Base-by-base conservation (phyloP, 2,329 filamentous ascomycete species). In the Paecilomyces variotii region DNA sequence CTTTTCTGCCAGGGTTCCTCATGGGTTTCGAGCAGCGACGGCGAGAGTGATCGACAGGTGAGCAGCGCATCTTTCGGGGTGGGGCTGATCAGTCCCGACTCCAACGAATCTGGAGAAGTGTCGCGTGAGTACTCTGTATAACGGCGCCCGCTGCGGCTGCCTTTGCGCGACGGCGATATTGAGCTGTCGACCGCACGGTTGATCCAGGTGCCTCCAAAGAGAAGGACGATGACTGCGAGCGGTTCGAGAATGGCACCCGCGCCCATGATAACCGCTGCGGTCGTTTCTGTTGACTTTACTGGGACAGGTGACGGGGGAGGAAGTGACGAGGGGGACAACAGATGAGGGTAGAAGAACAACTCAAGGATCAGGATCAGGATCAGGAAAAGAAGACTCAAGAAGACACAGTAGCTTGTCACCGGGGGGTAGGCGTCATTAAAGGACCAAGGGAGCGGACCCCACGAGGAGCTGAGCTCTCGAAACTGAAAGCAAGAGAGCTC, bases 131-230 rank as follows among this genome's bases (percentile, higher is more conserved):
- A 56, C 5, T 61, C 54, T 49, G 59, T 49, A 35, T 67, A 67
- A 58, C 57, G 64, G 57, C 61, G 65, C 60, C 60, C 66, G 55
- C 51, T 56, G 56, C 57, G 62, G 30, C 54, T 59, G 30, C 55
- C 56, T 56, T 34, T 64, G 56, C 55, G 62, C 5, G 56, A 57
- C 28, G 58, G 45, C 34, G 61, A 61, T 27, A 64, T 74, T 11
- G 70, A 64, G 57, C 67, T 72, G 60, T 81, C 77, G 49, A 63
- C 68, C 4, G 67, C 64, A 54, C 84, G 78, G 67, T 87, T 87
- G 63, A 87, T 78, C 77, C 82, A 83, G 14, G 84, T 85, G 27
- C 85, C 84, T 58, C 82, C 81, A 59, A 84, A 80, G 12, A 87
- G 78, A 26, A 87, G 76, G 25, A 79, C 76, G 56, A 86, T 73